A percentile compares a stretch with the other conserved stretches of the same genome.
Conservation (phyloP, 2,329 filamentous ascomycete species). For the Dactylellina cionopaga region DNA sequence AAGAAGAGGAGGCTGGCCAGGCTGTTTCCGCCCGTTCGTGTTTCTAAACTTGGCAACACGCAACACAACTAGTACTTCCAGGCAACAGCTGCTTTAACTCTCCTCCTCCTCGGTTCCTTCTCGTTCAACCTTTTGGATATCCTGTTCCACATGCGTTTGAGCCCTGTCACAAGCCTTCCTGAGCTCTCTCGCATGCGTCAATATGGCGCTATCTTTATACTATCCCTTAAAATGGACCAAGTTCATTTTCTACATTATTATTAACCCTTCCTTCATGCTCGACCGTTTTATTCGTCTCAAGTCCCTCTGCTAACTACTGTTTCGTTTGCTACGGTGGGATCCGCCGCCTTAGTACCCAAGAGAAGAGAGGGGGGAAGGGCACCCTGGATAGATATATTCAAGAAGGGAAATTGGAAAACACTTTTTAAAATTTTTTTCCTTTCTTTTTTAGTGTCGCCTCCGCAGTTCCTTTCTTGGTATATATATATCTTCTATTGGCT, state of each 20-base stretch:
- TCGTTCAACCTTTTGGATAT: constrained; percentile 9
- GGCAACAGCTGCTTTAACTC: too few species aligned
- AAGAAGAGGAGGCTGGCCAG: too few species aligned
- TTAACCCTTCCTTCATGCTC: constrained; percentile 22
- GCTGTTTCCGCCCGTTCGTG: constrained; percentile 9
- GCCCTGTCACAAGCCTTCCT: constrained; percentile 34
- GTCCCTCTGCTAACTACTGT: constrained; percentile 16
- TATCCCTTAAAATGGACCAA: too few species aligned
- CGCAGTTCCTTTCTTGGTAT: constrained; percentile 10
- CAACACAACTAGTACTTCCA: constrained; percentile 40
- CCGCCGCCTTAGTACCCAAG: constrained; percentile 8
- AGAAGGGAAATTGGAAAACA: constrained; percentile 37
- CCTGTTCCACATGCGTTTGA: constrained; percentile 49
- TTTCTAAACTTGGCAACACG: constrained; percentile 33
- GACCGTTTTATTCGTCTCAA: not conserved
- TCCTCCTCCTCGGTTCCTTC: constrained; percentile 35
- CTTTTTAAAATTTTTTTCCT: not conserved
- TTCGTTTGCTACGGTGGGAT: constrained; percentile 34
- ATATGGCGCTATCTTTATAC: constrained; percentile 33
- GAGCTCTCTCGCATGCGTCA: not conserved
- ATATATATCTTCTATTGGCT: constrained; percentile 34
- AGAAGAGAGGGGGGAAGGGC: constrained; percentile 23
- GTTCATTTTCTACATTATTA: too few species aligned
- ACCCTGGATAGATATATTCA: constrained; percentile 42
- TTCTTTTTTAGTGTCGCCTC: constrained; percentile 16